Evolutionary conservation across 768 basidiomycete species (phyloP).

Genomic region (Mycena vitilis): DNA sequence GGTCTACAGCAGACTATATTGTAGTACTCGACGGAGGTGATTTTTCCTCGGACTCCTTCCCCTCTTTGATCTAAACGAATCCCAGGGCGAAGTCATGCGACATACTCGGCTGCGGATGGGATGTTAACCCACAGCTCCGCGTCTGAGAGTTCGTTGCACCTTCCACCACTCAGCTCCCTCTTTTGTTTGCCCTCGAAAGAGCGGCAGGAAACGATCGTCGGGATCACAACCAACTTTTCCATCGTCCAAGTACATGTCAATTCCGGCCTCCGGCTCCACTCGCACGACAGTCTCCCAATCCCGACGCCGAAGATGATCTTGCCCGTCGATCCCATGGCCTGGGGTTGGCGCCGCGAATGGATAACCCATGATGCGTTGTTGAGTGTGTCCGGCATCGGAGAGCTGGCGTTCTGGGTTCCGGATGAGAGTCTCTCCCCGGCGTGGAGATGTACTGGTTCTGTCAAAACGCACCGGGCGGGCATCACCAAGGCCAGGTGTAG

Average conservation of each 20-base stretch:
- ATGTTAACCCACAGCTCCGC: constrained; percentile 66
- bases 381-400: constrained; percentile 80
- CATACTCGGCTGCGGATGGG: constrained; percentile 63
- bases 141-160: constrained; percentile 52
- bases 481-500: constrained; percentile 86
- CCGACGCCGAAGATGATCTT: constrained; percentile 66
- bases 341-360: constrained; percentile 64
- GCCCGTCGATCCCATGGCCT: constrained; percentile 90
- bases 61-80: not conserved
- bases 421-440: constrained; percentile 50
- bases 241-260: constrained; percentile 68
- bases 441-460: constrained; percentile 80
- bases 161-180: constrained; percentile 68
- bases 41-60: constrained; percentile 31
- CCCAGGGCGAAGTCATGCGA: constrained; percentile 62
- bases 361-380: constrained; percentile 78
- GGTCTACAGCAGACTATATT: constrained; percentile 70
- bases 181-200: constrained; percentile 73
- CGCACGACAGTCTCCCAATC: constrained; percentile 66
- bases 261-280: constrained; percentile 58
- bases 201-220: constrained; percentile 69
- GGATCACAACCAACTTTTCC: constrained; percentile 69
- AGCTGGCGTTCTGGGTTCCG: constrained; percentile 89
- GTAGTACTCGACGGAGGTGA: constrained; percentile 80
- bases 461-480: constrained; percentile 74